Evolutionary conservation across 1,284 basidiomycete genomes (phyloP), one percentile per base, ranked within the genome.

Genomic region (Testicularia cyperi): DNA sequence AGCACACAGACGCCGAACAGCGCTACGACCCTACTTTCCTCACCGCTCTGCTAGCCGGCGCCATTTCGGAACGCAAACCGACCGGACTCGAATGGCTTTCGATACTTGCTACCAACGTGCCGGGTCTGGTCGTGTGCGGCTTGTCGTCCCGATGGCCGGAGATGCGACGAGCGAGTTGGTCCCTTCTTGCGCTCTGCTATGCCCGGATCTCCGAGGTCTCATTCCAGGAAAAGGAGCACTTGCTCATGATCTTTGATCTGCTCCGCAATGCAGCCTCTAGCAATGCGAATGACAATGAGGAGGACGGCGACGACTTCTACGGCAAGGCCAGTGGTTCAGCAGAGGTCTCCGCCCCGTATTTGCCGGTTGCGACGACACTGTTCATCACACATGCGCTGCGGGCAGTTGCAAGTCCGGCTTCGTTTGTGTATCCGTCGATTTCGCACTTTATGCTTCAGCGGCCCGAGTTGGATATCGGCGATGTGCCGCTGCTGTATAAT

Each of bases 371-470:
- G 55, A 84, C 85, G 3, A 86, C 88, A 0, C 82, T 95, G 2
- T 83, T 94, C 62, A 81, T 92, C 39, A 82, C 85, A 0, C 88
- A 94, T 67, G 82, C 86, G 1, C 78, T 92, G n/a, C 82, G 87
- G 26, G 82, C 84, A 0, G 80, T 91, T 18, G 89, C 87, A 70
- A 85, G 86, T 62, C 90, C 90, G 0, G 83, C 85, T 5, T 84
- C 85, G 44, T 88, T 88, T 77, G 83, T 87, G 28, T 92, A 90
- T 72, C 89, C 90, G 0, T 75, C 86, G 19, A 84, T 86, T 1
- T 85, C 87, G 4, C 82, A 86, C 5, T 92, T 92, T 81, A 81
- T 94, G 6, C 81, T 94, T 0, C 89, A 92, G 77, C 82, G 90
- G 19, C 85, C 88, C 0, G 80, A 82, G 31, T 78, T 92, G 9